phyloP scores from a whole-genome alignment of 2,329 filamentous ascomycete species.

The Emmonsiellopsis sp. region DNA sequence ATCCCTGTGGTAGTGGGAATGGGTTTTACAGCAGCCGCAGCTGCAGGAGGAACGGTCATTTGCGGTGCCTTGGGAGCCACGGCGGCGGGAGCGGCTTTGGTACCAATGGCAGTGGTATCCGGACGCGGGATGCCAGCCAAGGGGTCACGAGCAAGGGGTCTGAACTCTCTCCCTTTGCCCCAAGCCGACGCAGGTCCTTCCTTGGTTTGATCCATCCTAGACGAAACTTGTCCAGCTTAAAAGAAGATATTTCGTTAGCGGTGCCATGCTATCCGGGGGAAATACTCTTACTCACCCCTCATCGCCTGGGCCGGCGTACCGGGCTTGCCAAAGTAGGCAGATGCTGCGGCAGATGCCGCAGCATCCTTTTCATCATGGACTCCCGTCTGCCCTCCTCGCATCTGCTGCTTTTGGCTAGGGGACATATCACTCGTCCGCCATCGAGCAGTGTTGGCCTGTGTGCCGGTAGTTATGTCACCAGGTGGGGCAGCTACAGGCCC shows the following conservation, averaged over 20 bases:
- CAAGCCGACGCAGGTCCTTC: neutral
- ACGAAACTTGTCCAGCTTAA: neutral
- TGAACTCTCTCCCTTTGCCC: constrained; percentile 1
- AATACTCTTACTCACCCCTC: neutral
- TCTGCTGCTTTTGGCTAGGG: neutral
- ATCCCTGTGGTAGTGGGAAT: neutral
- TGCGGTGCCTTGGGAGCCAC: neutral
- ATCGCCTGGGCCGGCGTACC: neutral
- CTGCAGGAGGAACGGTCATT: neutral
- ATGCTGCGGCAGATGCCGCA: constrained; percentile 8
- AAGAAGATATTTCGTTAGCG: neutral
- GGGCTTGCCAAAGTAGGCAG: constrained; percentile 7
- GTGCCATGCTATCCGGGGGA: too few relatives aligned
- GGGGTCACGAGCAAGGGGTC: constrained; percentile 1
- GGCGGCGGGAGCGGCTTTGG: neutral
- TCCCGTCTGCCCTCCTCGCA: neutral
- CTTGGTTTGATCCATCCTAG: neutral
- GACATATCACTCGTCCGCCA: neutral
- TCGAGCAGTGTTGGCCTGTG: neutral
- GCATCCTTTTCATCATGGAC: constrained; percentile 4
- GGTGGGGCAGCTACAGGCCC: constrained; percentile 17
- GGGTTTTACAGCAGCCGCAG: neutral
- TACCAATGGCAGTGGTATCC: neutral
- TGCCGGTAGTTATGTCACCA: too few relatives aligned
- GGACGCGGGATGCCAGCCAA: constrained; percentile 2